Evolutionary conservation across 2,329 filamentous ascomycete genomes (phyloP), one percentile per base, ranked within the genome.

Genomic region (Phyllosticta citrichinensis): DNA sequence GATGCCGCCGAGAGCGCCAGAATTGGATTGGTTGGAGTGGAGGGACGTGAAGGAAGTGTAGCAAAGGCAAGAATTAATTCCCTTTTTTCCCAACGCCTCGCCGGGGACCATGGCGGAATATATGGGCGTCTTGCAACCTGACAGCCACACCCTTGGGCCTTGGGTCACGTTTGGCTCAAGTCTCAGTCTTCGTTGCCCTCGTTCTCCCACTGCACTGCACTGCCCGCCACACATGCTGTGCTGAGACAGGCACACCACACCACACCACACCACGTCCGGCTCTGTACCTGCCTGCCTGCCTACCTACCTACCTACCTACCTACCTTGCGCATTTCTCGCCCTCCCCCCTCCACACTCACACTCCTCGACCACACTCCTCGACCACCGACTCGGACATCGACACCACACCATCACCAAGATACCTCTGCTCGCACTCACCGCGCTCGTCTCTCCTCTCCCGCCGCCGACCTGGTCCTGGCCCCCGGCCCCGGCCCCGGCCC

Each of bases 361-460:
- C 22, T 22, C 22, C 22, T 22, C 22, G 22, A 22, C 22, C 25
- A 22, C 22, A 22, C 22, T 22, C 22, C 22, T 22, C 22, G 22
- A 22, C 22, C 22, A 22, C 22, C 22, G 22, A 22, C 22, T 22
- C 22, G 22, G 22, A 56, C 52, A 58, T 24, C 61, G 35, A 52
- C 52, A 62, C 63, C 64, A 59, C 27, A 56, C 53, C 62, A 63
- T 61, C 61, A 61, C 27, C 53, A 40, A 52, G 52, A 54, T 53
- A 40, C 60, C 60, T 55, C 55, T 33, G 50, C 55, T 40, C 55
- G 30, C 60, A n/a, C n/a, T n/a, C n/a, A n/a, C n/a, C n/a, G 22
- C 22, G 22, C 22, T 22, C 30, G 55, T 47, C 71, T 47, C 71
- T 70, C 71, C 73, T 71, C 11, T 40, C 33, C 14, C 70, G 63